These are phyloP conservation scores for Paracorniculantispora psalliotae DNA, from an alignment of 2,329 filamentous ascomycete species.

Conservation along the genomic window DNA sequence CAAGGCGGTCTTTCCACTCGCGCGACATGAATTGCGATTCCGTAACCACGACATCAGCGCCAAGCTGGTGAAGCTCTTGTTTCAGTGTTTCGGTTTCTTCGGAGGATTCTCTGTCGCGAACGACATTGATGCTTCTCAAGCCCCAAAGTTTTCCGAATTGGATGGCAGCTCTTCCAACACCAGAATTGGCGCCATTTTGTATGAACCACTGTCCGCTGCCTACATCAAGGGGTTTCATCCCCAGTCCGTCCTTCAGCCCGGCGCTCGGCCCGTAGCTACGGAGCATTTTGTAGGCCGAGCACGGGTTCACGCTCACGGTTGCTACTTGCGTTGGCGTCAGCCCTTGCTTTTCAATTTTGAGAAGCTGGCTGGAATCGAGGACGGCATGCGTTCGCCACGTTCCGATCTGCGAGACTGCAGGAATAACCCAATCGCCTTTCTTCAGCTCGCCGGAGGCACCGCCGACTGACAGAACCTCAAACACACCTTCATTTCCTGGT, in stretches of 20 bases:
- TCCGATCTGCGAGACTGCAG: slow-evolving; percentile 75
- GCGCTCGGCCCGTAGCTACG: slow-evolving; percentile 62
- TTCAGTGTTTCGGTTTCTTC: slow-evolving; percentile 59
- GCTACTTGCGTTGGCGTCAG: slow-evolving; percentile 74
- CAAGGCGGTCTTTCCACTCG: slow-evolving; percentile 57
- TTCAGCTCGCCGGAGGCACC: slow-evolving; percentile 48
- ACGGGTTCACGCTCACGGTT: slow-evolving; percentile 88
- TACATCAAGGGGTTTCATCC: slow-evolving; percentile 39
- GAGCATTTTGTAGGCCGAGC: slow-evolving; percentile 90
- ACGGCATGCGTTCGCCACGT: slow-evolving; percentile 93
- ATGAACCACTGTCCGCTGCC: slow-evolving; percentile 80
- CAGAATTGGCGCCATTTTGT: slow-evolving; percentile 94
- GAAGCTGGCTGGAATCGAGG: slow-evolving; percentile 49
- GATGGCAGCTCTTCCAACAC: slow-evolving; percentile 85
- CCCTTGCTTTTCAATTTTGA: slow-evolving; percentile 66
- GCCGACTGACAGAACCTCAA: slow-evolving; percentile 75
- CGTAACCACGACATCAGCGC: slow-evolving; percentile 53
- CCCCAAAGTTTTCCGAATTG: slow-evolving; percentile 85
- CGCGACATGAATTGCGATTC: slow-evolving; percentile 50
- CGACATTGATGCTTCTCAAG: slow-evolving; percentile 81
- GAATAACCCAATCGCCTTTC: slow-evolving; percentile 91
- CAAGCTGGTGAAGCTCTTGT: slow-evolving; percentile 48
- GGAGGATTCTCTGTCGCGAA: slow-evolving; percentile 64
- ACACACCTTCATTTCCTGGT: slow-evolving; percentile 87
- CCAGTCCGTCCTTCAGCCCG: slow-evolving; percentile 39